Evolutionary conservation across 2,329 filamentous ascomycete genomes (phyloP), one percentile per base, ranked within the genome.

Genomic region (Fusarium heterosporum): DNA sequence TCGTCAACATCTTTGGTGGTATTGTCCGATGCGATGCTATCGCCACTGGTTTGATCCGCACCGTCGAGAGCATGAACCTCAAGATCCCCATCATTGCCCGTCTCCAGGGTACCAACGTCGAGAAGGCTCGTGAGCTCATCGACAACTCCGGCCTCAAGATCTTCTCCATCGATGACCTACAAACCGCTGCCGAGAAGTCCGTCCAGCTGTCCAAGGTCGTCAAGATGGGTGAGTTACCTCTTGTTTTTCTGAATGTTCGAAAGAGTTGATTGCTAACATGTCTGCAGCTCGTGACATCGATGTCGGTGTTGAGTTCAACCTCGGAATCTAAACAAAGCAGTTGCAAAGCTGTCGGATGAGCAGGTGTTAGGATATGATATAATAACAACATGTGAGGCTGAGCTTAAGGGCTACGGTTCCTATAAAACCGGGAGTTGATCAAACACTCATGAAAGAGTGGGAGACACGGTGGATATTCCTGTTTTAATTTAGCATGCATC

Each of bases 1-100:
- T 99, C 75, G 96, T 99, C 85, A 99, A 99, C 89, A 99, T 99
- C 81, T 99, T 99, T 78, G 96, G 96, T 79, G 96, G 96, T 83
- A 99, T 99, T 74, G 96, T 99, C 73, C 90, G 96, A 76, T 99
- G 96, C 80, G 96, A 99, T 80, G 93, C 93, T 76, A 99, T 99
- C 78, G 96, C 96, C 72, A 91, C 94, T 82, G 96, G 96, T 77
- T 87, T 99, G 74, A 97, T 99, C 84, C 90, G 93, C 79, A 97
- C 97, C 58, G 96, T 96, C 66, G 88, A 97, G 84, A 89, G 89
- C 76, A 94, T 99, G 87, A 94, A 97, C 85, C 89, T 99, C 76
- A 91, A 96, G 82, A 96, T 96, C 72, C 96, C 96, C 75, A 96
- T 99, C 80, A 95, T 99, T 78, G 95, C 94, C 72, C 90, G 96